Conservation (phyloP, 768 basidiomycete genomes). For the Rhizopogon vinicolor region DNA sequence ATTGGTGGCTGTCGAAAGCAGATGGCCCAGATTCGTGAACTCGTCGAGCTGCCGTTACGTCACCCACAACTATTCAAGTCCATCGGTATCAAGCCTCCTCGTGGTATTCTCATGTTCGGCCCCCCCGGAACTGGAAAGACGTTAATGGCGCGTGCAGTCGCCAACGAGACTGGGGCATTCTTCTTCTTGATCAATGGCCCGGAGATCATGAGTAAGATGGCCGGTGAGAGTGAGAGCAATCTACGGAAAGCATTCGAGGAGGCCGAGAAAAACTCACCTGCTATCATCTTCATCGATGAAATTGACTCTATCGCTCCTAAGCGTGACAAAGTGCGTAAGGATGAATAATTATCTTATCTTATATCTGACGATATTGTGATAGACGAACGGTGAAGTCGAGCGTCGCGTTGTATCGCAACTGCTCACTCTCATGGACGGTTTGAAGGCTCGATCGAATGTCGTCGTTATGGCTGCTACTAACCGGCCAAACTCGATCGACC, state of each 20-base stretch:
- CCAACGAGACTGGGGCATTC: constrained; percentile 99
- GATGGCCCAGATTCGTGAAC: constrained; percentile 99
- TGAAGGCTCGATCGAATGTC: constrained; percentile 98
- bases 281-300: constrained; percentile 99
- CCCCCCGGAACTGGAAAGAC: constrained; percentile 99
- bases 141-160: constrained; percentile 98
- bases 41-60: constrained; percentile 95
- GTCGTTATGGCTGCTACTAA: constrained; percentile 99
- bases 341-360: neutral
- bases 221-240: constrained; percentile 97
- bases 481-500: constrained; percentile 98
- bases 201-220: constrained; percentile 99
- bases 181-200: constrained; percentile 99
- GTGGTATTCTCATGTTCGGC: constrained; percentile 98
- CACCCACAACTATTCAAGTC: constrained; percentile 99
- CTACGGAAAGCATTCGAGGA: constrained; percentile 98
- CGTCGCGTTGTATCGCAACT: constrained; percentile 98
- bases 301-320: constrained; percentile 99
- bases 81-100: constrained; percentile 99
- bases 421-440: constrained; percentile 97
- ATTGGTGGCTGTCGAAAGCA: constrained; percentile 99
- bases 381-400: constrained; percentile 99
- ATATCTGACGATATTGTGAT: constrained; percentile 8
- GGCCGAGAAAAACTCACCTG: constrained; percentile 98
- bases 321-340: constrained; percentile 82